Evolutionary conservation across 306 rosid species (phyloP), one percentile per base, ranked within the genome.

Genomic region (Vigna radiata): DNA sequence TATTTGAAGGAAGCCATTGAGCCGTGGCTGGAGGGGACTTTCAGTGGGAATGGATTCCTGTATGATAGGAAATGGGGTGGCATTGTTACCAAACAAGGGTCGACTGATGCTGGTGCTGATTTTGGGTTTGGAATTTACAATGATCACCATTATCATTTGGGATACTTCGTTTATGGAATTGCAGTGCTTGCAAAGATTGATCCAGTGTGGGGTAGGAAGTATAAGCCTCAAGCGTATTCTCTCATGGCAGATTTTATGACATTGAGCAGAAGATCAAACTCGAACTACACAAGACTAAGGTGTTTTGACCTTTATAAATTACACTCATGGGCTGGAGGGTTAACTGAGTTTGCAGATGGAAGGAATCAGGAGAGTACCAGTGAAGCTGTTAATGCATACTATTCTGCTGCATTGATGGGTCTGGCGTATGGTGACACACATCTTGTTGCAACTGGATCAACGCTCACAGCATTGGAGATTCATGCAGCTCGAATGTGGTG

Each of bases 241-340:
- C 86, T 90, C 8, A 64, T 89, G 80, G 89, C 90, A 0, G 97
- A 91, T 81, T 92, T 72, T 53, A 85, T 89, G 88, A 94, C 11
- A 73, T 59, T 91, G 46, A 81, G 92, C 29, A 54, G 85, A 59
- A 72, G 83, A 27, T 47, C 85, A 3, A 82, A 63, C 47, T 70
- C 85, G 0, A 78, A 61, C 68, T 92, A 86, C 79, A 82, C 95
- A 0, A 88, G 96, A 2, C 39, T 94, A 23, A 87, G 98, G 77
- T 86, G 91, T 82, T 94, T 94, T 7, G 97, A 91, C 76, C 77
- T 82, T 31, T 91, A 83, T 67, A 90, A 88, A 49, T 78, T 89
- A 76, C 97, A 94, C 61, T 94, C 97, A 0, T 91, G 98, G 98
- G 96, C 97, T 1, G 90, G 91, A 37, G 97, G 98, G 8, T 79